These are phyloP conservation scores for Coemansia interrupta DNA, from an alignment of 192 early-diverging fungal species.

Conservation along the genomic window DNA sequence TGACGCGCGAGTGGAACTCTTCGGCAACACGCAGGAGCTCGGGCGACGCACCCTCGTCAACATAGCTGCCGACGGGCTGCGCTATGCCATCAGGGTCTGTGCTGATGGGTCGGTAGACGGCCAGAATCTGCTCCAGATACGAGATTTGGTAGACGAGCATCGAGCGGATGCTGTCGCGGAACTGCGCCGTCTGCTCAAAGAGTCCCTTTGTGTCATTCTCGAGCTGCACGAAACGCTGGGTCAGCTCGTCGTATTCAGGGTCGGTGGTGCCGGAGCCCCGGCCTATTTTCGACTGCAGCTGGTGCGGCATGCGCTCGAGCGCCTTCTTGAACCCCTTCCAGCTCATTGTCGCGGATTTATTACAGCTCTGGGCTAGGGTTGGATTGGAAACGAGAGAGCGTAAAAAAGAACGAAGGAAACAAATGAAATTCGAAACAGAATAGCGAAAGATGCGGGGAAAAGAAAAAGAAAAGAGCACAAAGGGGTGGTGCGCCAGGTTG, in stretches of 20 bases:
- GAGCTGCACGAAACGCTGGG: constrained; percentile 60
- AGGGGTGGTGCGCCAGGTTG: background rate
- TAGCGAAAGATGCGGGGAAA: constrained; percentile 4
- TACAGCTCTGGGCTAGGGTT: background rate
- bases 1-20: constrained; percentile 42
- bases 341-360: constrained; percentile 50
- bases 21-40: constrained; percentile 45
- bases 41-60: constrained; percentile 57
- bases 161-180: constrained; percentile 58
- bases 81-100: constrained; percentile 40
- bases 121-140: constrained; percentile 57
- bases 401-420: constrained; percentile 1
- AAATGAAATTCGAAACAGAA: constrained; percentile 2
- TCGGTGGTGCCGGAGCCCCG: constrained; percentile 56
- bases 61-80: constrained; percentile 44
- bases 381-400: constrained; percentile 1
- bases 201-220: constrained; percentile 58
- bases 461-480: constrained; percentile 6
- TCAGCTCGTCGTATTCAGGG: constrained; percentile 64
- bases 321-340: constrained; percentile 77
- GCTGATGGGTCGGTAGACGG: constrained; percentile 57
- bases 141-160: constrained; percentile 61
- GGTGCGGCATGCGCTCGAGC: constrained; percentile 73
- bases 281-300: constrained; percentile 65
- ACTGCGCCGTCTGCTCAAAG: constrained; percentile 63